Conservation (phyloP, 192 early-diverging fungal species). For the Phlyctochytrium arcticum region DNA sequence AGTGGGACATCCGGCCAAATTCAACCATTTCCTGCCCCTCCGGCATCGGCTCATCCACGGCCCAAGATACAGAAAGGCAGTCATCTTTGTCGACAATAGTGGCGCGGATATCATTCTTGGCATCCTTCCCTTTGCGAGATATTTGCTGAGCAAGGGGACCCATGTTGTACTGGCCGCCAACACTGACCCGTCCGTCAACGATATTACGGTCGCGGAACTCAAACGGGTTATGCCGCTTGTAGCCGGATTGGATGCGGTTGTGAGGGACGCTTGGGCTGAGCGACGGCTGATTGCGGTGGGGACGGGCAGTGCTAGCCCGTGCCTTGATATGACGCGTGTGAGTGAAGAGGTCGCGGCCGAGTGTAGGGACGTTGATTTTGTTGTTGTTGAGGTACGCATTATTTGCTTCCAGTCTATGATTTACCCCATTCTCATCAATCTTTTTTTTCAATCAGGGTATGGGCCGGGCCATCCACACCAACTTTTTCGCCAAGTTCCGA, state of each 20-base stretch:
- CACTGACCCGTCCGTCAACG: constrained; percentile 72
- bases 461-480: constrained; percentile 80
- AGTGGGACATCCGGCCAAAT: constrained; percentile 37
- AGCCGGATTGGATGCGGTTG: constrained; percentile 34
- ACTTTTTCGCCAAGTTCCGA: constrained; percentile 61
- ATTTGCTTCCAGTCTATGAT: too few relatives aligned
- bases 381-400: constrained; percentile 57
- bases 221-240: constrained; percentile 42
- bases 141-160: constrained; percentile 48
- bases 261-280: constrained; percentile 27
- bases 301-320: constrained; percentile 69
- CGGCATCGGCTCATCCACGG: constrained; percentile 30
- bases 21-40: constrained; percentile 46
- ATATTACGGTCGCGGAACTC: constrained; percentile 69
- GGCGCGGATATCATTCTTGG: constrained; percentile 78
- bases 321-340: constrained; percentile 65
- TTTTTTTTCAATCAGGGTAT: constrained; percentile 51
- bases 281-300: constrained; percentile 51
- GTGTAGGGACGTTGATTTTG: constrained; percentile 59
- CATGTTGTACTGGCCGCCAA: constrained; percentile 71
- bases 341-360: constrained; percentile 54
- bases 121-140: constrained; percentile 71
- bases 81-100: constrained; percentile 82
- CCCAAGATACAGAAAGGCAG: constrained; percentile 46
- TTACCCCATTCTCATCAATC: neutral